Base-by-base conservation (phyloP, 2,329 filamentous ascomycete genomes). In the Phialemonium atrogriseum region DNA sequence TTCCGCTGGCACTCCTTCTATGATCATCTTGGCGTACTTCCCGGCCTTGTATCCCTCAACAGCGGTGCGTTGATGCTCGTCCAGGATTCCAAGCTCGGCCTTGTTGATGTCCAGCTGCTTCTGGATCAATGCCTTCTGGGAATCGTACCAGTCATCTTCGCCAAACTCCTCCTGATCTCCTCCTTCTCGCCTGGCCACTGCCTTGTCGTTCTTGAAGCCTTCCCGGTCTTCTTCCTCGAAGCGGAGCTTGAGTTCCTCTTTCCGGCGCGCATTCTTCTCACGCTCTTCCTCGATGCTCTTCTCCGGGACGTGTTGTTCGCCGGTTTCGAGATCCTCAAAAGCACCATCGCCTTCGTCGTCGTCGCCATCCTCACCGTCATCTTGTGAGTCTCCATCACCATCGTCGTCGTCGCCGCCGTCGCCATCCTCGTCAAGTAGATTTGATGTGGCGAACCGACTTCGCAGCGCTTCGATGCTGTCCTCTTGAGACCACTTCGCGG, bases 161-260 rank as follows among this genome's bases (percentile, higher is more conserved):
- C 88, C 91, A 49, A 94, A 96, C 50, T 93, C 82, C 32, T 89
- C 77, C 5, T 77, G 66, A 4, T 70, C 70, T 20, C 71, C 80
- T 18, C 73, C 77, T 43, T 86, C 82, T 41, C 75, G 68, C 21
- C 81, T 73, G 9, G 82, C 82, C 30, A 80, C 76, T 17, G 84
- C 79, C 51, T 93, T 93, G 58, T 91, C 86, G 50, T 93, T 93
- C 48, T 84, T 77, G 53, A 95, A 88, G 1, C 91, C 91, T 52
- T 98, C 91, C n/a, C 85, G 75, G 52, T 98, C 91, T 65, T 98
- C 91, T 56, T 96, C 88, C 51, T 98, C 91, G 51, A 98, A 98
- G 2, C 93, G 78, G 32, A 93, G 67, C 53, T 86, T 93, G 32
- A 98, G 73, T 55, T 98, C 91, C 58, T 95, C 91, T 58, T 98